Base-by-base conservation (phyloP, 2,329 filamentous ascomycete genomes). In the Penicillium digitatum region DNA sequence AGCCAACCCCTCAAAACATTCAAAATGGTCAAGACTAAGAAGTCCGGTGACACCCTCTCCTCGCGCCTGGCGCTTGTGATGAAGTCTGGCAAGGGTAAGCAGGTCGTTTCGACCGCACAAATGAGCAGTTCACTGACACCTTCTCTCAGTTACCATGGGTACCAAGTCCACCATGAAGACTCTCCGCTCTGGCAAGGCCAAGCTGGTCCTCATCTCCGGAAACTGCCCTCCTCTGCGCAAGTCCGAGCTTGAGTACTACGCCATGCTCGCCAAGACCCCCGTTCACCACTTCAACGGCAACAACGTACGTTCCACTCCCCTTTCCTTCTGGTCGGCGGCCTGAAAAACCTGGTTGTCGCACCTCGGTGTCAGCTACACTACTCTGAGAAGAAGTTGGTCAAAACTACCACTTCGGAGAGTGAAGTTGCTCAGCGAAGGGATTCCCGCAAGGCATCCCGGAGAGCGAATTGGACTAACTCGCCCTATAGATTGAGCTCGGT, bases 201-300 rank as follows among this genome's bases (percentile, higher is more conserved):
- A 97, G 89, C 86, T 97, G 68, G 89, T 97, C 78, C 90, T 95
- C 81, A 95, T 95, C 66, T 83, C 87, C 69, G 91, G 89, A 80
- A 97, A 99, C 86, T 96, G 92, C 68, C 92, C 93, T 75, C 94
- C 94, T 78, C 89, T 99, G 72, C 87, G 93, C 79, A 99, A 99
- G 88, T 90, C 86, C 73, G 94, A 97, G 85, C 87, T 96, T 63
- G 93, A 97, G 83, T 97, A 84, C 81, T 91, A 92, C 83, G 85
- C 85, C 77, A 95, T 95, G 90, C 80, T 95, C 73, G 87, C 87
- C 78, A 96, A 97, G 87, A 90, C 88, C 72, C 87, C 89, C 66
- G 94, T 97, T 73, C 94, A 99, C 85, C 94, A 99, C 85, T 97
- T 96, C 83, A 85, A 85, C 70, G 94, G 94, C 74, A 96, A 95